These are phyloP conservation scores for Gremmenia infestans DNA, from an alignment of 2,329 filamentous ascomycete genomes.

Conservation along the genomic window DNA sequence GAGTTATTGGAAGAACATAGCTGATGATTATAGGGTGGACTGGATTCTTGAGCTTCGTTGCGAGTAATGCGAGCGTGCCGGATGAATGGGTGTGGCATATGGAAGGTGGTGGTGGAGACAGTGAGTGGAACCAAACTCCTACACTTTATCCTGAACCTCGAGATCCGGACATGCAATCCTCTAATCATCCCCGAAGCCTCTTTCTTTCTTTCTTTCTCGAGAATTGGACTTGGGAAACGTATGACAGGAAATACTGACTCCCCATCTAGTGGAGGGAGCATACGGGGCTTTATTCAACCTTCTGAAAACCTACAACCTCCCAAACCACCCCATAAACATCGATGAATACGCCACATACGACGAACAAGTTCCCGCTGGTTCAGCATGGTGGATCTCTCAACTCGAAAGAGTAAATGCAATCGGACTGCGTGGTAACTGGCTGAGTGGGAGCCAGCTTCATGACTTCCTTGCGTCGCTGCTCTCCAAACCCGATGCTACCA, in stretches of 20 bases:
- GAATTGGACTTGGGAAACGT: no score
- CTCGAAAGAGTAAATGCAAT: constrained; percentile 19
- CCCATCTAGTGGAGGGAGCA: constrained; percentile 20
- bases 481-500: constrained; percentile 15
- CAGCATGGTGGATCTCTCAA: constrained; percentile 22
- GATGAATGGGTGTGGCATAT: constrained; percentile 42
- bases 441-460: constrained; percentile 14
- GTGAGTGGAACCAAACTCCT: no score
- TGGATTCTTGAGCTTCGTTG: constrained; percentile 33
- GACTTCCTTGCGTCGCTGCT: constrained; percentile 23
- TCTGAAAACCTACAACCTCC: constrained; percentile 21
- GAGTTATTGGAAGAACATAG: neutral
- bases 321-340: constrained; percentile 18
- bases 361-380: constrained; percentile 17
- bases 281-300: constrained; percentile 27
- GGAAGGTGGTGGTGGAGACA: constrained; percentile 31
- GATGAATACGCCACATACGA: constrained; percentile 18
- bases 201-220: no score
- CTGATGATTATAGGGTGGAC: constrained; percentile 33
- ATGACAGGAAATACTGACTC: no score
- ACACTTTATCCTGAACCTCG: no score
- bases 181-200: no score
- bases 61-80: constrained; percentile 34
- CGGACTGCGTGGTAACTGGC: constrained; percentile 24
- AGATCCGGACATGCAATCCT: no score